Conservation (phyloP, 2,329 filamentous ascomycete species). For the Sphaerulina musiva region DNA sequence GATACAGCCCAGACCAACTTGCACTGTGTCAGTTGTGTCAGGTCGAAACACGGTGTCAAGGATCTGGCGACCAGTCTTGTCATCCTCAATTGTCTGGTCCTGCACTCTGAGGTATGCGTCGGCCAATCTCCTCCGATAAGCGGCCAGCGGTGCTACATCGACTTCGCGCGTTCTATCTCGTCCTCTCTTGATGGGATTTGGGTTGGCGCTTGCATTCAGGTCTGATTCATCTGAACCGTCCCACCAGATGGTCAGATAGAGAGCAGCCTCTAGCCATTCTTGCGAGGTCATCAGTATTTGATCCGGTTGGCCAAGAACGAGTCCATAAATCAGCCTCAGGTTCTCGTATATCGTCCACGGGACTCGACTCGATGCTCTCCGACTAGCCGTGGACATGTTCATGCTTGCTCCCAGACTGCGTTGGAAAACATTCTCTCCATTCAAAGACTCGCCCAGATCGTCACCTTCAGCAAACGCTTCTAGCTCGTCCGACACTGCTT, state of each 20-base stretch:
- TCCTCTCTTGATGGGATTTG: conserved; percentile 33
- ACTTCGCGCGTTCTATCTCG: conserved; percentile 39
- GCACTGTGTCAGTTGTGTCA: conserved; percentile 66
- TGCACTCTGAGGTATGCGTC: conserved; percentile 61
- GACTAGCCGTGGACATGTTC: conserved; percentile 60
- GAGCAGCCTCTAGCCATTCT: conserved; percentile 86
- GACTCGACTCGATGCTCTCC: conserved; percentile 74
- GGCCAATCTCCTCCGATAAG: conserved; percentile 68
- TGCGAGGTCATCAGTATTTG: conserved; percentile 71
- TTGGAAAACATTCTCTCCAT: conserved; percentile 31
- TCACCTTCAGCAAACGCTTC: conserved; percentile 73
- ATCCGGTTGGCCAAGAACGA: conserved; percentile 67
- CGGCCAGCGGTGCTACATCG: conserved; percentile 52
- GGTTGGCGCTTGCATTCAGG: conserved; percentile 40
- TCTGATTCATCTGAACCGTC: conserved; percentile 62
- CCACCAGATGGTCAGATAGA: conserved; percentile 87
- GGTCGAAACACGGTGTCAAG: conserved; percentile 55
- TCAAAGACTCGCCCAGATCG: conserved; percentile 39
- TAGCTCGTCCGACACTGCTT: conserved; percentile 55
- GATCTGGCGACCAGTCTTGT: conserved; percentile 30
- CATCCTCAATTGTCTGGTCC: conserved; percentile 47
- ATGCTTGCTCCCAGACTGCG: conserved; percentile 36
- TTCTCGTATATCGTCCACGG: conserved; percentile 89
- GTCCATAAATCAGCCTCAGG: conserved; percentile 70
- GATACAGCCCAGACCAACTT: conserved; percentile 73